Percentiles rank a stretch among this genome's conserved stretches.
Conservation (phyloP, 2,329 filamentous ascomycete genomes). For the Phialocephala sp. region DNA sequence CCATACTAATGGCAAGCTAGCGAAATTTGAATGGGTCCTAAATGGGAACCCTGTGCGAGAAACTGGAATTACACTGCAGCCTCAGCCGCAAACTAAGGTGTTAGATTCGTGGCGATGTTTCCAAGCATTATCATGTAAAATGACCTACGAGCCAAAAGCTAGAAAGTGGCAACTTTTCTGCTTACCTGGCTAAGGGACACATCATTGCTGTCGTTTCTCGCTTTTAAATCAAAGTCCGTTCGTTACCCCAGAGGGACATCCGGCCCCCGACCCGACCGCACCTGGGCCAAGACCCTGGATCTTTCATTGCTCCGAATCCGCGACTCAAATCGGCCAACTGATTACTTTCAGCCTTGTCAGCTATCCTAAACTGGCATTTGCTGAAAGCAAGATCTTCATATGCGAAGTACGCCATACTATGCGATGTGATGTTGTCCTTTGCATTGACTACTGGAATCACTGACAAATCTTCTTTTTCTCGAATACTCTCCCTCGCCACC, state of each 20-base stretch:
- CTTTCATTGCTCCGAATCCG: no score
- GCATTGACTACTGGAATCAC: neutral
- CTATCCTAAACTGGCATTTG: no score
- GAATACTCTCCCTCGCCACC: neutral
- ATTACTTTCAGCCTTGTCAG: no score
- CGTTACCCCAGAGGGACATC: neutral
- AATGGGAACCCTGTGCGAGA: neutral
- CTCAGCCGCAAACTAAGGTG: constrained; percentile 4
- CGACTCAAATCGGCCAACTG: no score
- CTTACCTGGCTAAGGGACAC: neutral
- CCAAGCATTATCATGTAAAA: neutral
- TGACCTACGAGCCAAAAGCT: neutral
- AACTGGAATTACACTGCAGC: neutral
- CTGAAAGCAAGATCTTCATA: no score
- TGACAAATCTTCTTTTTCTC: neutral
- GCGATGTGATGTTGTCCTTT: no score
- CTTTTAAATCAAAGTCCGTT: neutral
- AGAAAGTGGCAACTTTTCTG: neutral
- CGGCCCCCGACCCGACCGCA: neutral
- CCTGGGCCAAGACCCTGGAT: neutral
- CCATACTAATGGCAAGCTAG: neutral
- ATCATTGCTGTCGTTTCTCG: neutral
- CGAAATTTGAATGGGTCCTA: neutral
- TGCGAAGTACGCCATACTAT: no score
- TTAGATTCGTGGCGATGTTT: constrained; percentile 1